Percentiles rank a stretch among this genome's conserved stretches.
phyloP scores from a whole-genome alignment of 371 early-diverging fungal genomes.

The Mucor plumbeus region DNA sequence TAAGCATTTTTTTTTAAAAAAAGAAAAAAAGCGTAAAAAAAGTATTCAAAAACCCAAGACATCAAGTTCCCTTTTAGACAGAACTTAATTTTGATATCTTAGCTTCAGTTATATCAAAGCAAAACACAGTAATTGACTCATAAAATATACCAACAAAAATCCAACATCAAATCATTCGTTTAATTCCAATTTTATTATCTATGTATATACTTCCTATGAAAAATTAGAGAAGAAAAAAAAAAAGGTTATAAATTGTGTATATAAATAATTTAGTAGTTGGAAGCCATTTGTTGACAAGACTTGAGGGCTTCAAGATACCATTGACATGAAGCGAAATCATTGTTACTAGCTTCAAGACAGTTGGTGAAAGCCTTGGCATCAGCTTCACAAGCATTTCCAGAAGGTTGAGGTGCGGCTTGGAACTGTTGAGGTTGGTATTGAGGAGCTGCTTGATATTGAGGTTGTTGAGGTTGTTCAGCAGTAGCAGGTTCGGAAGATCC shows the following conservation, averaged over 20 bases:
- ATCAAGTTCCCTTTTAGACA: no score
- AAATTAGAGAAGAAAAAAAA: neutral
- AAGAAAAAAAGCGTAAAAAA: no score
- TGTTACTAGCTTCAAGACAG: conserved; percentile 83
- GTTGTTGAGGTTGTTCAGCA: conserved; percentile 41
- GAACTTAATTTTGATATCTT: no score
- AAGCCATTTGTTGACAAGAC: conserved; percentile 78
- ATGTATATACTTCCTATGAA: neutral
- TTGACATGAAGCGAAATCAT: conserved; percentile 82
- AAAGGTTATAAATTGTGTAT: neutral
- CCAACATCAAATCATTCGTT: neutral
- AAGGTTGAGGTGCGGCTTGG: conserved; percentile 39
- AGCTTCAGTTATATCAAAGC: neutral
- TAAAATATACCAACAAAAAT: neutral
- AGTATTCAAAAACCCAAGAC: no score
- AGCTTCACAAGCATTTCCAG: conserved; percentile 70
- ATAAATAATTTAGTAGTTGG: conserved; percentile 41
- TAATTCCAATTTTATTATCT: no score
- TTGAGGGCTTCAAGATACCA: conserved; percentile 90
- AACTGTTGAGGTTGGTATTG: conserved; percentile 41
- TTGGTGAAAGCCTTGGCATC: conserved; percentile 86
- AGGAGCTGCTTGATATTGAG: conserved; percentile 43
- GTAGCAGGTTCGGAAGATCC: conserved; percentile 48
- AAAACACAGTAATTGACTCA: neutral
- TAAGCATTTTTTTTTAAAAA: no score